Conservation (phyloP, 768 basidiomycete genomes). For the Boletus sensibilis region DNA sequence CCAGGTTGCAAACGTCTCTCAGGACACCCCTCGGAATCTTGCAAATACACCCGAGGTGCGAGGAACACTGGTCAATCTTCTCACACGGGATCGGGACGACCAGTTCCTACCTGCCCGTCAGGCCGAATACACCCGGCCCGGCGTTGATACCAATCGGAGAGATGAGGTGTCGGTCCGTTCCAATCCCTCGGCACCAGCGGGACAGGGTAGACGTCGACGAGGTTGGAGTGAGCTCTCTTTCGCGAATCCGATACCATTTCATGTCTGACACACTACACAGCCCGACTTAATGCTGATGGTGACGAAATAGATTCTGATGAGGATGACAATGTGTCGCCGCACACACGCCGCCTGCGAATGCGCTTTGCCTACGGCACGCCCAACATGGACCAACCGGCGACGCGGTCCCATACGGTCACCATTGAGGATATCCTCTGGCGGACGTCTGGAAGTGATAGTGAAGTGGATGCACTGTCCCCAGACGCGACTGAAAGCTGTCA, state of each 20-base stretch:
- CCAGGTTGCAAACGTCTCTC: constrained; percentile 6
- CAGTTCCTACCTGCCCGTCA: constrained; percentile 6
- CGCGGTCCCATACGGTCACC: constrained; percentile 30
- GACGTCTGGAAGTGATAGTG: constrained; percentile 25
- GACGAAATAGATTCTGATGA: constrained; percentile 63
- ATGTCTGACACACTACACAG: constrained; percentile 23
- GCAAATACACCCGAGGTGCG: constrained; percentile 25
- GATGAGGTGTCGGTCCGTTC: constrained; percentile 9
- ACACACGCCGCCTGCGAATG: constrained; percentile 48
- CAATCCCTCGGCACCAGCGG: constrained; percentile 9
- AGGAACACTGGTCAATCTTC: constrained; percentile 23
- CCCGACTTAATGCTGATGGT: constrained; percentile 49
- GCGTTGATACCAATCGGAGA: constrained; percentile 9
- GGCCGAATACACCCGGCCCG: constrained; percentile 3
- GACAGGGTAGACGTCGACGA: constrained; percentile 30
- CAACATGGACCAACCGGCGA: constrained; percentile 28
- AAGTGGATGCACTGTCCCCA: constrained; percentile 17
- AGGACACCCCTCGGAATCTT: constrained; percentile 21
- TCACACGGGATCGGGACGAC: constrained; percentile 26
- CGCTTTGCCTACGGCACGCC: constrained; percentile 25
- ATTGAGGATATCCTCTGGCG: constrained; percentile 25
- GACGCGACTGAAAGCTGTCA: constrained; percentile 21
- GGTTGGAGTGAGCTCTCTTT: constrained; percentile 32
- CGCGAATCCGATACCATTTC: neutral
- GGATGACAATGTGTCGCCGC: constrained; percentile 51